Evolutionary conservation across 2,329 filamentous ascomycete genomes (phyloP).

Genomic region (Monilinia aucupariae): DNA sequence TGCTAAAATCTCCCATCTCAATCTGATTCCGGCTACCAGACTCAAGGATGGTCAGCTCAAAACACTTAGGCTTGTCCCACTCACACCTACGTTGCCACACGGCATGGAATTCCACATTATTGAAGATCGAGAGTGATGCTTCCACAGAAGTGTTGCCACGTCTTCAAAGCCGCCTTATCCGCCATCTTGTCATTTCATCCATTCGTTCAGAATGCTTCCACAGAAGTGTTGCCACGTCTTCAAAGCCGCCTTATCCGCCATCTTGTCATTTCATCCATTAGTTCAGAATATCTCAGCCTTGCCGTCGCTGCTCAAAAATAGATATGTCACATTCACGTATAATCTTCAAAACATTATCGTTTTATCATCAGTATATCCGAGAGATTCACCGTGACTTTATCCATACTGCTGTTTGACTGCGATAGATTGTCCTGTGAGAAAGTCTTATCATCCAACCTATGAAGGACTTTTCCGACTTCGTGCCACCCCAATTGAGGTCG

Average conservation of each 20-base stretch:
- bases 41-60: not conserved
- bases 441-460: not conserved
- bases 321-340: not conserved
- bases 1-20: not conserved
- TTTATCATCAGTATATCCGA: not conserved
- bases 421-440: not conserved
- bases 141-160: conserved; percentile 7
- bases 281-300: conserved; percentile 1
- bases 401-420: not conserved
- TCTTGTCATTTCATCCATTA: not conserved
- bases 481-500: not conserved
- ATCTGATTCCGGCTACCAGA: not conserved
- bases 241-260: not conserved
- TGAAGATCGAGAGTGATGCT: not conserved
- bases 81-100: not conserved
- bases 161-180: not conserved
- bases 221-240: conserved; percentile 8
- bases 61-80: not conserved
- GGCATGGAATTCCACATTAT: not conserved
- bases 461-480: not conserved
- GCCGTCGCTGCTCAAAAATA: not conserved
- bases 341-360: not conserved
- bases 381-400: not conserved
- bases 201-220: not conserved
- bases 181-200: not conserved